These are phyloP conservation scores for Trametes versicolor DNA, from an alignment of 1,284 basidiomycete genomes.

Conservation along the genomic window DNA sequence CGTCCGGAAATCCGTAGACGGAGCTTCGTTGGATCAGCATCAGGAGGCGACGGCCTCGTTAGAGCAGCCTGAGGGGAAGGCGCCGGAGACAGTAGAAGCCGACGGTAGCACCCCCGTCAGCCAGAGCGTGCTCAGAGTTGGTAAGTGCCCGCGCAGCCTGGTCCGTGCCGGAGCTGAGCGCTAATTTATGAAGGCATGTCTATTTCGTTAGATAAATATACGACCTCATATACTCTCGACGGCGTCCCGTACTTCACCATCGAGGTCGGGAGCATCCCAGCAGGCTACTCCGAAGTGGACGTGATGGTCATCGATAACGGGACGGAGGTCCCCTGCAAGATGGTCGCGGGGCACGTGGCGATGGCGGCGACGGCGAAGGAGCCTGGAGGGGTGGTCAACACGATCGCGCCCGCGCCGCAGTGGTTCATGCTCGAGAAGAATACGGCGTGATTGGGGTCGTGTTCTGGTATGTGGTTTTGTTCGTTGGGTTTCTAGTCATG, in stretches of 20 bases:
- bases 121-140: not conserved
- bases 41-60: no score
- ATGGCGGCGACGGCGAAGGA: no score
- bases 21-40: not conserved
- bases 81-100: not conserved
- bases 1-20: not conserved
- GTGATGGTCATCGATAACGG: constrained; percentile 49
- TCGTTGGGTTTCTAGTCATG: no score
- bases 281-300: constrained; percentile 49
- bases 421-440: no score
- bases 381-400: no score
- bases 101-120: not conserved
- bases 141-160: not conserved
- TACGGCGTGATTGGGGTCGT: no score
- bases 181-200: no score
- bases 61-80: no score
- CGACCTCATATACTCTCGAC: constrained; percentile 40
- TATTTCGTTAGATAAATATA: not conserved
- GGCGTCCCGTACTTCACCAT: constrained; percentile 49
- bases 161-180: not conserved
- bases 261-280: constrained; percentile 44
- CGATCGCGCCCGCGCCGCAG: no score
- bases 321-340: no score
- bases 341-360: no score
- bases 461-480: no score